phyloP scores from a whole-genome alignment of 345 rosid species.

The Euphorbia peplus region DNA sequence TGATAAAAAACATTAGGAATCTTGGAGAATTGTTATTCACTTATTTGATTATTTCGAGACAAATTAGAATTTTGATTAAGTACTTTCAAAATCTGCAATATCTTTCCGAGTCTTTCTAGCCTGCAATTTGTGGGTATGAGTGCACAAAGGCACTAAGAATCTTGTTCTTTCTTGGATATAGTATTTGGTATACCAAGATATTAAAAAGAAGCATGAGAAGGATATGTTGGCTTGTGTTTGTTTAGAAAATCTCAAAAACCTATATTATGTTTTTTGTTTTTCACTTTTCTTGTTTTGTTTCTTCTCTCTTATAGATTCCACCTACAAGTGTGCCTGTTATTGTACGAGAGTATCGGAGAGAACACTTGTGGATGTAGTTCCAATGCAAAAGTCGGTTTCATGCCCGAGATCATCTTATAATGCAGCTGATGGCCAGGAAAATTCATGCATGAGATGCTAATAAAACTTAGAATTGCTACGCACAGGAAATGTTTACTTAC shows the following conservation, averaged over 20 bases:
- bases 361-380: constrained; percentile 53
- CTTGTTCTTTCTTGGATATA: not conserved
- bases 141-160: not conserved
- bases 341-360: constrained; percentile 78
- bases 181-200: not conserved
- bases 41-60: not conserved
- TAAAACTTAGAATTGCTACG: not conserved
- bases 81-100: not conserved
- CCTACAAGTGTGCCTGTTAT: constrained; percentile 94
- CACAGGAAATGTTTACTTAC: not conserved
- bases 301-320: constrained; percentile 49
- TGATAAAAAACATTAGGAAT: not conserved
- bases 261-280: not conserved
- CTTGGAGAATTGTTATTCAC: not conserved
- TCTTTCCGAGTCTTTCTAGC: not conserved
- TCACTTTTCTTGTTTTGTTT: not conserved
- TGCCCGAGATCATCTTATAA: constrained; percentile 2
- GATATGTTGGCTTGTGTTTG: not conserved
- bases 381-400: not conserved
- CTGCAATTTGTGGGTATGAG: not conserved
- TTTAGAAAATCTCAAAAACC: not conserved
- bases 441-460: not conserved
- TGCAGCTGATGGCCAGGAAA: not conserved
- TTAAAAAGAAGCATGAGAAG: not conserved
- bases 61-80: not conserved